Percentiles rank a stretch among this genome's conserved stretches.
Conservation (phyloP, 371 early-diverging fungal species). For the Haplosporangium sp. region DNA sequence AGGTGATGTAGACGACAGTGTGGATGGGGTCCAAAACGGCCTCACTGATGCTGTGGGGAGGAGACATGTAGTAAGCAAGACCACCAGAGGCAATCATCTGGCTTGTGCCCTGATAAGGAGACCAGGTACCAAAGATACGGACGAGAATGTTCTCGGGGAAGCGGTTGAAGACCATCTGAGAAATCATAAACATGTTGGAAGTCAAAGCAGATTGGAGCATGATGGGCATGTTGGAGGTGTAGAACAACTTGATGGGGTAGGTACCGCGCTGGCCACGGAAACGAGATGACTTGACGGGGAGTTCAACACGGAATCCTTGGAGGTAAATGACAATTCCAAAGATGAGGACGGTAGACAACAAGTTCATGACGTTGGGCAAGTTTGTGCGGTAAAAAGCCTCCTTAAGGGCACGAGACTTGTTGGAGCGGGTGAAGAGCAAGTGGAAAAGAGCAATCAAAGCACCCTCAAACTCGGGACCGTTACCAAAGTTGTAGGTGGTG, state of each 20-base stretch:
- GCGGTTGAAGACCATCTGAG: constrained; percentile 95
- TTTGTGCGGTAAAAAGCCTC: constrained; percentile 98
- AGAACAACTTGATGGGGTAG: constrained; percentile 99
- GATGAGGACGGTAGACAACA: constrained; percentile 91
- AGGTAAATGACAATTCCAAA: constrained; percentile 99
- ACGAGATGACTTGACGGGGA: constrained; percentile 97
- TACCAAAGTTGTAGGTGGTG: constrained; percentile 96
- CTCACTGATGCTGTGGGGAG: constrained; percentile 90
- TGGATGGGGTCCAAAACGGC: constrained; percentile 95
- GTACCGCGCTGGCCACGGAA: constrained; percentile 97
- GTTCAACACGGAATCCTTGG: constrained; percentile 99
- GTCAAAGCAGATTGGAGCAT: constrained; percentile 99
- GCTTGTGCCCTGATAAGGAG: constrained; percentile 86
- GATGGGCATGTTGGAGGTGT: constrained; percentile 99
- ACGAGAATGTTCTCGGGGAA: constrained; percentile 97
- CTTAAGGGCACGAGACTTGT: constrained; percentile 98
- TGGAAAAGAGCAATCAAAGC: constrained; percentile 97
- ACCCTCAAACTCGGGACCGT: constrained; percentile 99
- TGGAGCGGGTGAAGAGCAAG: constrained; percentile 93
- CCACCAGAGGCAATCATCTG: constrained; percentile 95
- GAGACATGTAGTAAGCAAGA: constrained; percentile 97
- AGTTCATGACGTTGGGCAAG: constrained; percentile 96
- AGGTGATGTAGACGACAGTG: constrained; percentile 92
- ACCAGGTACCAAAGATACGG: constrained; percentile 98
- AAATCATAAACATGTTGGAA: constrained; percentile 96